Conservation (phyloP, 2,329 filamentous ascomycete genomes). For the Aureobasidium sp. region DNA sequence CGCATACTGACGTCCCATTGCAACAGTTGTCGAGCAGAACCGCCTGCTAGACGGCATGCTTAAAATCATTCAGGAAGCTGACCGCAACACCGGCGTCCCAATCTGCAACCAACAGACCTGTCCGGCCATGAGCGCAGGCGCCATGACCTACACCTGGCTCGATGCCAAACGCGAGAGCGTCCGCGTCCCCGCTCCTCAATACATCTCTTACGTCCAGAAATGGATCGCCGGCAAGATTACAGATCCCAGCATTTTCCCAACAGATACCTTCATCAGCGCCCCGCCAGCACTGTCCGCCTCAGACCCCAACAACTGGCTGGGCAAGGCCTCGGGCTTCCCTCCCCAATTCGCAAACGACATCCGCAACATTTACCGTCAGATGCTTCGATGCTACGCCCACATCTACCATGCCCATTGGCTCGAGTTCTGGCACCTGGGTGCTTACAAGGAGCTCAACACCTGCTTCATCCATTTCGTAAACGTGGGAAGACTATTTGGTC, state of each 20-base stretch:
- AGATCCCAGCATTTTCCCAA: slow-evolving; percentile 83
- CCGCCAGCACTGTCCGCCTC: slow-evolving; percentile 46
- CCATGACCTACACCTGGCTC: slow-evolving; percentile 94
- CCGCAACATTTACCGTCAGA: slow-evolving; percentile 55
- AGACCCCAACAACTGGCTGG: slow-evolving; percentile 65
- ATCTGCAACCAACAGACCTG: slow-evolving; percentile 81
- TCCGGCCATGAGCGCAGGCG: slow-evolving; percentile 93
- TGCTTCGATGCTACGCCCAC: slow-evolving; percentile 47
- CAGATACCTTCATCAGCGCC: slow-evolving; percentile 63
- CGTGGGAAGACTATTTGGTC: slow-evolving; percentile 63
- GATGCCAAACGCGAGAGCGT: slow-evolving; percentile 81
- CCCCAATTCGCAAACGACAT: slow-evolving; percentile 59
- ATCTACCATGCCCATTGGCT: slow-evolving; percentile 46
- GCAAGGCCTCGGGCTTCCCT: slow-evolving; percentile 70
- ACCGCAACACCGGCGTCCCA: slow-evolving; percentile 61
- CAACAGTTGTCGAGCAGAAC: slow-evolving; percentile 81
- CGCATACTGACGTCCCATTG: background rate
- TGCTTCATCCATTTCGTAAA: slow-evolving; percentile 47
- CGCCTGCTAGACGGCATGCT: slow-evolving; percentile 84
- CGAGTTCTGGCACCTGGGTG: slow-evolving; percentile 41
- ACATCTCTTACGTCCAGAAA: slow-evolving; percentile 91
- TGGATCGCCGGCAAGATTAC: slow-evolving; percentile 97
- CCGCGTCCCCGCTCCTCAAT: slow-evolving; percentile 85
- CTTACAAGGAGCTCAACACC: slow-evolving; percentile 44
- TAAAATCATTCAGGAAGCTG: slow-evolving; percentile 76